Conservation (phyloP, 164 flowering plant species). For the Sedum album region DNA sequence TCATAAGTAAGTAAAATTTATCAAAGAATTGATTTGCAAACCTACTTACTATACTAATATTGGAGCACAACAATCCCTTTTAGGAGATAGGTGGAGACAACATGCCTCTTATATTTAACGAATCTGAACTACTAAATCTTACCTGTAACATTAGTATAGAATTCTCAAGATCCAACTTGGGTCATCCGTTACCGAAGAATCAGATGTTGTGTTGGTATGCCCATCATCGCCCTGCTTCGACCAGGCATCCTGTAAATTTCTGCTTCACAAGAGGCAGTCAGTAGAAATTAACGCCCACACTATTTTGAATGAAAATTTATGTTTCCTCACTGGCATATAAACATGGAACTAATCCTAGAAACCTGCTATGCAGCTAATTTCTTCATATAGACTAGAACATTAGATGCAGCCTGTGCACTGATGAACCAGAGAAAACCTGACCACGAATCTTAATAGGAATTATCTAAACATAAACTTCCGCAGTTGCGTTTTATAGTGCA, state of each 20-base stretch:
- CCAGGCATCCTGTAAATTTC: constrained; percentile 20
- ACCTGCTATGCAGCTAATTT: neutral
- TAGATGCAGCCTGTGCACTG: neutral
- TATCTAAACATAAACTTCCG: neutral
- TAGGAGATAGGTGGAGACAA: neutral
- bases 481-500: neutral
- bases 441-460: neutral
- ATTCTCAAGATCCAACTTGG: constrained; percentile 20
- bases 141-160: constrained; percentile 27
- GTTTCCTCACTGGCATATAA: neutral
- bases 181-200: constrained; percentile 17
- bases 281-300: neutral
- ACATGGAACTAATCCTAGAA: neutral
- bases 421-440: neutral
- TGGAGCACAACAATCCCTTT: neutral
- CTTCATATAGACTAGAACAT: neutral
- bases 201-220: constrained; percentile 17
- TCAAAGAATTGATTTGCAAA: no score
- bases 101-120: neutral
- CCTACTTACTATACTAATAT: neutral
- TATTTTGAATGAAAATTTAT: neutral
- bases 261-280: constrained; percentile 10
- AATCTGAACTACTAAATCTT: neutral
- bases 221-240: constrained; percentile 17
- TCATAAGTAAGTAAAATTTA: neutral